phyloP scores from a whole-genome alignment of 192 early-diverging fungal species.

The Coemansia reversa region DNA sequence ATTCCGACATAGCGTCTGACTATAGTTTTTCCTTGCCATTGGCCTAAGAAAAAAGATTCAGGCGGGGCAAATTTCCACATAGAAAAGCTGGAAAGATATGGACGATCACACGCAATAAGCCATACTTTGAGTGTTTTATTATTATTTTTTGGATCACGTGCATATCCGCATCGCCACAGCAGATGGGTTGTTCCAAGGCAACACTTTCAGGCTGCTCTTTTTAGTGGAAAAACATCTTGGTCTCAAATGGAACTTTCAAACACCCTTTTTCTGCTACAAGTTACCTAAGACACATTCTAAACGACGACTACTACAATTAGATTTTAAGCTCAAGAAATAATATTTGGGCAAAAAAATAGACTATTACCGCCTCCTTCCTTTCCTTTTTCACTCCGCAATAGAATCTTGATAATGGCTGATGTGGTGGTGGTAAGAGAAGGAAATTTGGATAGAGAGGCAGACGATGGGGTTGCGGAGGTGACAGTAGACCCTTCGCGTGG shows the following conservation, averaged over 20 bases:
- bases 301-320: not conserved
- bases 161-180: not conserved
- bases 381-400: not conserved
- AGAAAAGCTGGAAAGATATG: not conserved
- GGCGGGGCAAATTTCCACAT: not conserved
- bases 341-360: not conserved
- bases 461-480: constrained; percentile 25
- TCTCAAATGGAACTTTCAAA: not conserved
- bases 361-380: not conserved
- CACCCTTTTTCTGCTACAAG: not conserved
- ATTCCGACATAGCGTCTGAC: not conserved
- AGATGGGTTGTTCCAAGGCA: not conserved
- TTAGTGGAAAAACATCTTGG: not conserved
- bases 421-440: constrained; percentile 3
- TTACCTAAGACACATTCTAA: not conserved
- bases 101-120: not conserved
- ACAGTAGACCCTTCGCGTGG: constrained; percentile 29
- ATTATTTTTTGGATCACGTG: not conserved
- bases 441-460: not conserved
- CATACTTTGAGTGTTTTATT: not conserved
- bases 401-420: constrained; percentile 15
- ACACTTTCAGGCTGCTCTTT: not conserved
- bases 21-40: not conserved
- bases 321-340: not conserved
- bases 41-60: not conserved